Conservation (phyloP, 2,329 filamentous ascomycete species). For the Aspergillus tanneri region DNA sequence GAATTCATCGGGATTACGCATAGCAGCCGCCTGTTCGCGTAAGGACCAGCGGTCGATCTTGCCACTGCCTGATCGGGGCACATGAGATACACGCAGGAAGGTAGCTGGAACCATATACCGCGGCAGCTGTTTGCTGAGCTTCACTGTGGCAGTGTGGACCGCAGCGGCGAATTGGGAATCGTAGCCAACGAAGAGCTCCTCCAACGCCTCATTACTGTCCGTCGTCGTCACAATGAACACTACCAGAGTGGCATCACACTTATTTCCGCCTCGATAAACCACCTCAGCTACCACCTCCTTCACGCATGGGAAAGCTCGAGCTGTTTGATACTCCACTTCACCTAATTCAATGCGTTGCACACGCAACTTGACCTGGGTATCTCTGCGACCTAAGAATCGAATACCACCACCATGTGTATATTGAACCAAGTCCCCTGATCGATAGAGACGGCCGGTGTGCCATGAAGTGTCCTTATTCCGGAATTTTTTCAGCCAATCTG, state of each 20-base stretch:
- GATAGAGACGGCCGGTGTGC: conserved; percentile 16
- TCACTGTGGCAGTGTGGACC: neutral
- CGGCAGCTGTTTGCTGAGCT: neutral
- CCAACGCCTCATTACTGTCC: neutral
- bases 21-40: neutral
- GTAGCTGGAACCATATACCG: neutral
- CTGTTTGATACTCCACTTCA: no score
- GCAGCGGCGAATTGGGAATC: neutral
- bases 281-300: neutral
- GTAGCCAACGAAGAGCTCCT: neutral
- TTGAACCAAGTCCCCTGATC: conserved; percentile 25
- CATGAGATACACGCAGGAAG: neutral
- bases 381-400: conserved; percentile 7
- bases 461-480: neutral
- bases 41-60: neutral
- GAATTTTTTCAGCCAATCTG: conserved; percentile 17
- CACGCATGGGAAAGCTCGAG: neutral
- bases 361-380: conserved; percentile 20
- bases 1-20: neutral
- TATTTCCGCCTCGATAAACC: neutral
- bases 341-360: no score
- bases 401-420: conserved; percentile 19
- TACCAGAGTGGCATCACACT: neutral
- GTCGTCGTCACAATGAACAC: neutral
- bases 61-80: neutral